These are phyloP conservation scores for Phytophthora crassamura DNA, from an alignment of 352 stramenopile genomes.

Conservation along the genomic window DNA sequence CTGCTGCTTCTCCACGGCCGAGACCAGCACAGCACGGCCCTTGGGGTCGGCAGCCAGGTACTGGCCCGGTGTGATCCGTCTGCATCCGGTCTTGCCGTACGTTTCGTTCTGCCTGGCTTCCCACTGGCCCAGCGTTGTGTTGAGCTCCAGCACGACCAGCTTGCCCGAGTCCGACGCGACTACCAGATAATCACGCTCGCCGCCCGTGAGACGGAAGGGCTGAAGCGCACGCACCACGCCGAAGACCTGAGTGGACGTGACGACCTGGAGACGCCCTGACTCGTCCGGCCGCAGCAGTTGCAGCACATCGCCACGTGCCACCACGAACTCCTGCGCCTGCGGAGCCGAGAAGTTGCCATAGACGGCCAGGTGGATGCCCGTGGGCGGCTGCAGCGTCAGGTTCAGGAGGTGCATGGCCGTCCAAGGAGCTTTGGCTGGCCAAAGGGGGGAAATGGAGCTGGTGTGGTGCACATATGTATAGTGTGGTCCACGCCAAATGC, in stretches of 20 bases:
- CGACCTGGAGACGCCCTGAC: conserved; percentile 69
- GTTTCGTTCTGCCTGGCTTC: conserved; percentile 93
- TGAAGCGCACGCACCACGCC: conserved; percentile 93
- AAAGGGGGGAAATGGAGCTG: conserved; percentile 2
- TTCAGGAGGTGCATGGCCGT: conserved; percentile 86
- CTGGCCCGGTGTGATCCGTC: conserved; percentile 97
- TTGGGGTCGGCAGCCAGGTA: conserved; percentile 98
- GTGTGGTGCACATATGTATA: background rate
- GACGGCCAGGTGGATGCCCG: conserved; percentile 80
- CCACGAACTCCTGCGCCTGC: conserved; percentile 95
- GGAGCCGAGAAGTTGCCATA: conserved; percentile 93
- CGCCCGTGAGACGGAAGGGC: conserved; percentile 88
- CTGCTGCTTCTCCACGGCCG: conserved; percentile 98
- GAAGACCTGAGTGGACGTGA: conserved; percentile 91
- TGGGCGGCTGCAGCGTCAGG: conserved; percentile 87
- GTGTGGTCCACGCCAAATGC: background rate
- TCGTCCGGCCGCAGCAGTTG: conserved; percentile 92
- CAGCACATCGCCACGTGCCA: conserved; percentile 93
- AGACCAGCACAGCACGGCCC: conserved; percentile 97
- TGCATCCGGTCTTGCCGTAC: conserved; percentile 97
- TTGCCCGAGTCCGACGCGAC: conserved; percentile 97
- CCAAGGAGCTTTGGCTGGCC: conserved; percentile 3
- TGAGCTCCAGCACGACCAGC: conserved; percentile 96
- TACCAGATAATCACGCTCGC: conserved; percentile 95
- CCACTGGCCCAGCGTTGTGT: conserved; percentile 77